Percentiles rank a stretch among this genome's conserved stretches.
phyloP scores from a whole-genome alignment of 2,329 filamentous ascomycete genomes.

The Stagonosporopsis cucurbitacearum region DNA sequence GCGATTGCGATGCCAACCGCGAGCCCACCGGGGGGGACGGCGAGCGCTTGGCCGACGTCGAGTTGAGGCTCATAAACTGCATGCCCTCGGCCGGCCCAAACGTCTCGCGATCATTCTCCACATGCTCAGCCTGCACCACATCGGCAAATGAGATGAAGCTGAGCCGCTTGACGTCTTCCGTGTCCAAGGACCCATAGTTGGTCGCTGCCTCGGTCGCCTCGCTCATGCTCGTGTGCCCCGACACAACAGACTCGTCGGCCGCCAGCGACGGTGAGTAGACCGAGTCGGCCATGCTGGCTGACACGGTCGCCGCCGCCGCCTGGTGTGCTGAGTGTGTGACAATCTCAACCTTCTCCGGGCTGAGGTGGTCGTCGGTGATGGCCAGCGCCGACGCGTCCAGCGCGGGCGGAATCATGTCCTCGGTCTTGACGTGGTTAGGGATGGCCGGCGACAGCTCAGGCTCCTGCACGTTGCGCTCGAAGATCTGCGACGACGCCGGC shows the following conservation, averaged over 20 bases:
- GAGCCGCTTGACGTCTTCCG: constrained; percentile 78
- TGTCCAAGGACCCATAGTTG: constrained; percentile 78
- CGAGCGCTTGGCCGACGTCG: constrained; percentile 68
- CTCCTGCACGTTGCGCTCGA: constrained; percentile 94
- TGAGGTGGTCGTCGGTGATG: constrained; percentile 84
- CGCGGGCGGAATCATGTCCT: constrained; percentile 91
- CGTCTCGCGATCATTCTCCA: constrained; percentile 62
- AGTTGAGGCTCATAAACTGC: constrained; percentile 68
- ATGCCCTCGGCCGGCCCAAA: constrained; percentile 63
- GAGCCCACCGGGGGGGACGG: constrained; percentile 83
- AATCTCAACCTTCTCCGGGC: constrained; percentile 91
- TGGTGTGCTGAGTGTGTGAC: constrained; percentile 86
- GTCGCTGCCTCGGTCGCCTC: constrained; percentile 59
- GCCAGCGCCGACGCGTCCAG: constrained; percentile 90
- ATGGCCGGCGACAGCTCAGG: constrained; percentile 75
- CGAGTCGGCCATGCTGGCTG: constrained; percentile 43
- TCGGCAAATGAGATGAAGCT: constrained; percentile 98
- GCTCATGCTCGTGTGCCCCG: constrained; percentile 22
- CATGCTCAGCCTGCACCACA: constrained; percentile 85
- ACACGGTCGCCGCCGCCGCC: constrained; percentile 72
- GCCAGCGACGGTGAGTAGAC: constrained; percentile 43
- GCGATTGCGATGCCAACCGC: constrained; percentile 80
- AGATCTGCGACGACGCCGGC: constrained; percentile 79
- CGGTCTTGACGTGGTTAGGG: constrained; percentile 89
- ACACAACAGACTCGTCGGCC: constrained; percentile 37